Conservation (phyloP, 352 stramenopile species). For the Phytopythium delawarense region DNA sequence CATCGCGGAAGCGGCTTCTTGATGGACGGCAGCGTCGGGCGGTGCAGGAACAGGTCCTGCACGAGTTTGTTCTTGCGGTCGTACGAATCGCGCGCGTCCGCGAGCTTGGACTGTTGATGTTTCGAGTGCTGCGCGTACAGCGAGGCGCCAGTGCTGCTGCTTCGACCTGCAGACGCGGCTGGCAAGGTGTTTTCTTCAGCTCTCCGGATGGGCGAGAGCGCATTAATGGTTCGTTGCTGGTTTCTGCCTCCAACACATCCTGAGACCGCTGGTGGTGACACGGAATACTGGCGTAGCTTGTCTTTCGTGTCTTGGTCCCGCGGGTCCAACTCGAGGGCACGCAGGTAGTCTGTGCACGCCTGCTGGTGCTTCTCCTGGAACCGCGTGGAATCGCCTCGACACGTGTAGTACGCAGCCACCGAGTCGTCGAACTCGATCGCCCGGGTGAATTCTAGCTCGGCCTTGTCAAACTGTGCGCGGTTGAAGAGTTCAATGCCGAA, state of each 20-base stretch:
- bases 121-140: constrained; percentile 2
- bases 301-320: constrained; percentile 58
- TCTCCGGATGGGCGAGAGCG: not conserved
- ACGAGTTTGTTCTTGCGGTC: constrained; percentile 54
- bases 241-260: constrained; percentile 5
- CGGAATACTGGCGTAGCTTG: constrained; percentile 61
- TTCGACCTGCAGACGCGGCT: not conserved
- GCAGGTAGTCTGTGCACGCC: constrained; percentile 45
- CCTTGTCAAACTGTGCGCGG: constrained; percentile 59
- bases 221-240: constrained; percentile 2
- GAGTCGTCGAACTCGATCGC: constrained; percentile 51
- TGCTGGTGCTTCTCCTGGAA: constrained; percentile 69
- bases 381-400: constrained; percentile 66
- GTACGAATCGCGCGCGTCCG: constrained; percentile 34
- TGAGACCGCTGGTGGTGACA: constrained; percentile 1
- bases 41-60: constrained; percentile 49
- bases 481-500: constrained; percentile 84
- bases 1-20: constrained; percentile 17
- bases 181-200: not conserved
- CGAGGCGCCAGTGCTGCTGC: not conserved
- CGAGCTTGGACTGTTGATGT: constrained; percentile 18
- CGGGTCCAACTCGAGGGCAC: constrained; percentile 47
- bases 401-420: constrained; percentile 59
- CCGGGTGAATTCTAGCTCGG: constrained; percentile 64
- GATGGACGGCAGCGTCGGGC: constrained; percentile 35